Percentiles rank a stretch among this genome's conserved stretches.
phyloP scores from a whole-genome alignment of 345 rosid genomes.

The Eucalyptus victrix region DNA sequence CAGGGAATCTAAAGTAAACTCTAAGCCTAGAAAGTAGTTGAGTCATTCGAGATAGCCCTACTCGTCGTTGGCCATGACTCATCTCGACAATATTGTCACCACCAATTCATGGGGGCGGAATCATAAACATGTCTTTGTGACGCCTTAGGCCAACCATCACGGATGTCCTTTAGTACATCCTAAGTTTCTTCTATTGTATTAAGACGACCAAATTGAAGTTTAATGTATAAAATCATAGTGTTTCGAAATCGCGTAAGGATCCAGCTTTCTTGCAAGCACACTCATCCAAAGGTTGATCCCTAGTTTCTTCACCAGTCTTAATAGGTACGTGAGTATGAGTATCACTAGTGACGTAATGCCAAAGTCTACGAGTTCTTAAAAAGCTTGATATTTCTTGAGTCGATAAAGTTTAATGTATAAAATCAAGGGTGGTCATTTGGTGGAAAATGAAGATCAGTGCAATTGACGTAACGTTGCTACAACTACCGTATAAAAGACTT shows the following conservation, averaged over 20 bases:
- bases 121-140: neutral
- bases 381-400: neutral
- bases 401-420: neutral
- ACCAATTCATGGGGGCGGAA: neutral
- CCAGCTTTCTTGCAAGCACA: neutral
- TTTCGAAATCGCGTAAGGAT: neutral
- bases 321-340: neutral
- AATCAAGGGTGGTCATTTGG: neutral
- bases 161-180: neutral
- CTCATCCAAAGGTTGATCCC: neutral
- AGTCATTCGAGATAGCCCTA: neutral
- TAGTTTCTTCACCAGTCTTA: neutral
- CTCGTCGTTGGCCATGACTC: neutral
- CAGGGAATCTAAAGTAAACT: neutral
- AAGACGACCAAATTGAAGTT: neutral
- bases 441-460: neutral
- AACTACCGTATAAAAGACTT: neutral
- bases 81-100: neutral
- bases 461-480: neutral
- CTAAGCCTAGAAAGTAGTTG: neutral
- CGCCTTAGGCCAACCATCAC: neutral
- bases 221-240: neutral
- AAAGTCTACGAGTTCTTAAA: neutral
- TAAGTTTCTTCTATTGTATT: neutral
- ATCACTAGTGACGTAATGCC: neutral